Percentiles rank a stretch among this genome's conserved stretches.
Evolutionary conservation across 108 stramenopile genomes (phyloP).

Genomic region (Cyclotella sp.): DNA sequence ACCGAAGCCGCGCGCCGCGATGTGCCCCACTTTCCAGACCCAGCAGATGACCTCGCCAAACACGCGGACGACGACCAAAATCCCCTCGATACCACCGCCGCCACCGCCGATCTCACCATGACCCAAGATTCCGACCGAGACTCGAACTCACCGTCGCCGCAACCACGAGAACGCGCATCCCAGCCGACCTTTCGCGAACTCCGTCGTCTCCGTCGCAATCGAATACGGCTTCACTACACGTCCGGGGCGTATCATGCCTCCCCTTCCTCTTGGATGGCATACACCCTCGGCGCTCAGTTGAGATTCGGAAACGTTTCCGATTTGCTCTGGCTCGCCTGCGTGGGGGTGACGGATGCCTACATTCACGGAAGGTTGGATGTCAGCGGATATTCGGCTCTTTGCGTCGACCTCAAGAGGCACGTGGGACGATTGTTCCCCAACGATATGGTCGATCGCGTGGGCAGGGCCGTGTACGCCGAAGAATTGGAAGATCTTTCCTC

Average conservation of each 20-base stretch:
- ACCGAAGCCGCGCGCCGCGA: not conserved
- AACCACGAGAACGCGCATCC: slow-evolving; percentile 13
- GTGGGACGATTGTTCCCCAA: slow-evolving; percentile 73
- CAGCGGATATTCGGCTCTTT: slow-evolving; percentile 63
- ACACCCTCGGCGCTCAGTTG: slow-evolving; percentile 64
- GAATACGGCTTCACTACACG: slow-evolving; percentile 74
- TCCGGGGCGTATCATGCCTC: slow-evolving; percentile 74
- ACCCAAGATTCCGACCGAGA: slow-evolving; percentile 36
- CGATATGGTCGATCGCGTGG: slow-evolving; percentile 64
- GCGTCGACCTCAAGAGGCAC: slow-evolving; percentile 58
- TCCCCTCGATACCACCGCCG: slow-evolving; percentile 42
- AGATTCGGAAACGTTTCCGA: slow-evolving; percentile 73
- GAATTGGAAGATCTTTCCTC: slow-evolving; percentile 45
- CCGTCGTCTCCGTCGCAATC: slow-evolving; percentile 66
- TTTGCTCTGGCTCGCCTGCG: slow-evolving; percentile 85
- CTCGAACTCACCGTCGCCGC: not conserved
- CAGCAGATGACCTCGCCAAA: not conserved
- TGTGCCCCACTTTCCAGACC: not conserved
- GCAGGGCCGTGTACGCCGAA: slow-evolving; percentile 77
- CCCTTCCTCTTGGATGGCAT: slow-evolving; percentile 74
- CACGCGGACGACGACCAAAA: slow-evolving; percentile 11
- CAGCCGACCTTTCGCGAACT: slow-evolving; percentile 60
- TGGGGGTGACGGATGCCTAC: slow-evolving; percentile 85
- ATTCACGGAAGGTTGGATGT: slow-evolving; percentile 76
- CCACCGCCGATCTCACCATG: slow-evolving; percentile 47